A percentile compares a stretch with the other conserved stretches of the same genome.
Conservation (phyloP, 768 basidiomycete species). For the Antrodiella citrinella region DNA sequence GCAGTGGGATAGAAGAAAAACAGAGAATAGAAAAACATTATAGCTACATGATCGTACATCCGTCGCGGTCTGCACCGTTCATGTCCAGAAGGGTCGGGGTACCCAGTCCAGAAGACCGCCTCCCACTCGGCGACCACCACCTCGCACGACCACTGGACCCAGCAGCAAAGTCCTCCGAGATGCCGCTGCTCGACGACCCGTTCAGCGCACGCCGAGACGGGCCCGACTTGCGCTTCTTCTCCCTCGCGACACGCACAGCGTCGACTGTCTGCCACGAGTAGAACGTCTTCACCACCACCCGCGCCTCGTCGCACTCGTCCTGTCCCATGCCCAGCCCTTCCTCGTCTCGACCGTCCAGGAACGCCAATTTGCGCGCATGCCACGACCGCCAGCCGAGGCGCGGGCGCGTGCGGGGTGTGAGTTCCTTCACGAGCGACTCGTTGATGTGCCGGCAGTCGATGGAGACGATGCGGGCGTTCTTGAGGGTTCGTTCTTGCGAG, state of each 20-base stretch:
- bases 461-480: slow-evolving; percentile 52
- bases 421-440: slow-evolving; percentile 55
- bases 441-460: slow-evolving; percentile 70
- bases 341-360: slow-evolving; percentile 62
- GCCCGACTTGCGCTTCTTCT: slow-evolving; percentile 53
- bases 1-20: not conserved
- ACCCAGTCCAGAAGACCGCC: slow-evolving; percentile 38
- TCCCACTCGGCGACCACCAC: slow-evolving; percentile 52
- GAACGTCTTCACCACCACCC: slow-evolving; percentile 78
- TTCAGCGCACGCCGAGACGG: slow-evolving; percentile 32
- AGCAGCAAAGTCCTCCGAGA: slow-evolving; percentile 14
- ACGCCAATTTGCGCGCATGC: slow-evolving; percentile 60
- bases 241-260: slow-evolving; percentile 56
- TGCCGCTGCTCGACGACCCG: slow-evolving; percentile 24
- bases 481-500: slow-evolving; percentile 36
- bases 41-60: slow-evolving; percentile 60
- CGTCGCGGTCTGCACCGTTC: slow-evolving; percentile 38
- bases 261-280: slow-evolving; percentile 85
- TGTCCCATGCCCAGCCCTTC: slow-evolving; percentile 63
- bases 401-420: slow-evolving; percentile 51
- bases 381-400: slow-evolving; percentile 69
- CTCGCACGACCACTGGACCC: slow-evolving; percentile 13
- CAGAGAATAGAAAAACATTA: not conserved
- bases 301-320: slow-evolving; percentile 70
- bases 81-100: slow-evolving; percentile 38